Evolutionary conservation across 176 grass and related monocot genomes (phyloP).

Genomic region (Zoysia japonica): DNA sequence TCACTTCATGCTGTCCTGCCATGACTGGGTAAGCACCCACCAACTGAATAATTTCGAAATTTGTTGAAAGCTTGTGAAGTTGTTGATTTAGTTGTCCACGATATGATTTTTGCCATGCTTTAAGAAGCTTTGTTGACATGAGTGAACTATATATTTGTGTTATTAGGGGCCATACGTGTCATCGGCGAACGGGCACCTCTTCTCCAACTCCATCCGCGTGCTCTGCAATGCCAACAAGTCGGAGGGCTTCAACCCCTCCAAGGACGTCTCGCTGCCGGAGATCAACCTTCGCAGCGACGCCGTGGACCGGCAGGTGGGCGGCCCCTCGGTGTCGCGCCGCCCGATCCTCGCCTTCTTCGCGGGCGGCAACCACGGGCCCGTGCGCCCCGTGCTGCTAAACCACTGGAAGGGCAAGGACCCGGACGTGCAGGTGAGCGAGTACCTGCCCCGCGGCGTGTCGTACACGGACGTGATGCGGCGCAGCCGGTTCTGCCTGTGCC

Average conservation of each 20-base stretch:
- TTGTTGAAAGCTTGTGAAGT: no score
- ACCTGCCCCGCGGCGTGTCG: constrained; percentile 57
- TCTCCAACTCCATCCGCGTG: constrained; percentile 68
- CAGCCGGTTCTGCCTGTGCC: constrained; percentile 86
- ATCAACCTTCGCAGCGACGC: constrained; percentile 68
- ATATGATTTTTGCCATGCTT: no score
- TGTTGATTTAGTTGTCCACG: no score
- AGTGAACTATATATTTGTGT: not conserved
- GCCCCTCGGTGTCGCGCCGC: constrained; percentile 60
- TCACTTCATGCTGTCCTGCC: constrained; percentile 96
- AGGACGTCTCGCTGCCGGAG: constrained; percentile 74
- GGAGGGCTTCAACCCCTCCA: constrained; percentile 73
- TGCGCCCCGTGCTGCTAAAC: constrained; percentile 57
- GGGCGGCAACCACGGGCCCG: constrained; percentile 75
- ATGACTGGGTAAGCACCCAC: constrained; percentile 70
- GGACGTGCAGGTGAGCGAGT: constrained; percentile 73
- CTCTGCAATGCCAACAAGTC: constrained; percentile 95
- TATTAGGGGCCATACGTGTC: constrained; percentile 73
- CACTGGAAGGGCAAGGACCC: constrained; percentile 56
- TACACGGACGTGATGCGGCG: constrained; percentile 76
- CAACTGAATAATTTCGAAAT: not conserved
- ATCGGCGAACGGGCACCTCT: constrained; percentile 40
- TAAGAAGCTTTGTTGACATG: not conserved
- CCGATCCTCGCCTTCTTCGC: constrained; percentile 85
- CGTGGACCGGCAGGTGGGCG: constrained; percentile 50